Percentiles rank a stretch among this genome's conserved stretches.
Conservation (phyloP, 768 basidiomycete species). For the Tephrocybe sp. region DNA sequence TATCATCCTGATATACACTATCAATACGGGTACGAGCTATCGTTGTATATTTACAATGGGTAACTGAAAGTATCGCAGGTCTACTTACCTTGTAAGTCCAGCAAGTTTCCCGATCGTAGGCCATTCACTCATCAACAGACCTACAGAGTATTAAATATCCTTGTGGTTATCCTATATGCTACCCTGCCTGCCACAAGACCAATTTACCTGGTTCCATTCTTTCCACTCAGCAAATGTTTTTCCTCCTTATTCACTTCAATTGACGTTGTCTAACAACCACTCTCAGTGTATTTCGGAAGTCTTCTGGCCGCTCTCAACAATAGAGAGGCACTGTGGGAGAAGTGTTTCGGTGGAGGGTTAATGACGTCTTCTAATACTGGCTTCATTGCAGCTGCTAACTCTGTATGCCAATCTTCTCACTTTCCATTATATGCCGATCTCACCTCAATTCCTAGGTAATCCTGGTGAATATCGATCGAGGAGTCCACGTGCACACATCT, state of each 20-base stretch:
- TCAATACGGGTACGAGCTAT: constrained; percentile 37
- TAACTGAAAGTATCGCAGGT: too few relatives aligned
- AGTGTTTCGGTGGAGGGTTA: neutral
- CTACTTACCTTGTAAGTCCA: constrained; percentile 11
- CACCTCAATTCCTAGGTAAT: too few relatives aligned
- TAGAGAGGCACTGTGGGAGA: constrained; percentile 1
- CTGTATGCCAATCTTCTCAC: too few relatives aligned
- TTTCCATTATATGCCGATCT: too few relatives aligned
- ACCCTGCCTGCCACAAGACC: constrained; percentile 39
- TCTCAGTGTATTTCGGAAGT: constrained; percentile 4
- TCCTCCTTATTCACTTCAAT: neutral
- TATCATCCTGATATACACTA: constrained; percentile 29
- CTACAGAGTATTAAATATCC: constrained; percentile 24
- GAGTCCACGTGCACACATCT: too few relatives aligned
- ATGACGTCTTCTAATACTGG: too few relatives aligned
- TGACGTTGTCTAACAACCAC: neutral
- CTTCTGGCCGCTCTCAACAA: constrained; percentile 5
- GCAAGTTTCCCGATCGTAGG: too few relatives aligned
- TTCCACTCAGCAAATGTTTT: constrained; percentile 43
- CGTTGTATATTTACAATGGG: too few relatives aligned
- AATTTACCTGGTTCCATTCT: constrained; percentile 41
- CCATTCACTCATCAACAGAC: too few relatives aligned
- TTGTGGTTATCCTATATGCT: constrained; percentile 30
- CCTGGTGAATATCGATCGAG: too few relatives aligned
- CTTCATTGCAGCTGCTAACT: too few relatives aligned